Evolutionary conservation across 2,329 filamentous ascomycete genomes (phyloP).

Genomic region (Alternaria sp.): DNA sequence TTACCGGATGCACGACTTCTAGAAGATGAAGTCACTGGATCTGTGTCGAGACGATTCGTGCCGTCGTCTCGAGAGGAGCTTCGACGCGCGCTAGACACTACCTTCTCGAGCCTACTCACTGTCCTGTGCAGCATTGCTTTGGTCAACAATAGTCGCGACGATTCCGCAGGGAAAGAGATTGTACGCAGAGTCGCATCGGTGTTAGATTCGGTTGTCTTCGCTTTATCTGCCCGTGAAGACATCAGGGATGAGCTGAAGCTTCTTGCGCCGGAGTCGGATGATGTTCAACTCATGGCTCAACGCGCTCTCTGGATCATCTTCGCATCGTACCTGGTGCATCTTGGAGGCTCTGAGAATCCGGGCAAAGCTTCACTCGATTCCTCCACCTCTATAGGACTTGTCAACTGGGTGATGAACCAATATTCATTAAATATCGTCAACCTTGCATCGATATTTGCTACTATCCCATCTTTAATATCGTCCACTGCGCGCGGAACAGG

Average conservation of each 20-base stretch:
- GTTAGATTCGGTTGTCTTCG: slow-evolving; percentile 32
- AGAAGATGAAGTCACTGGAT: slow-evolving; percentile 24
- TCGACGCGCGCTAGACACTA: slow-evolving; percentile 43
- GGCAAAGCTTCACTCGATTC: slow-evolving; percentile 13
- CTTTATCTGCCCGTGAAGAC: slow-evolving; percentile 31
- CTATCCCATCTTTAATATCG: slow-evolving; percentile 39
- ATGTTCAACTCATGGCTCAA: slow-evolving; percentile 38
- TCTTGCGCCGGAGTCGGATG: slow-evolving; percentile 28
- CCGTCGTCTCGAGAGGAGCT: slow-evolving; percentile 35
- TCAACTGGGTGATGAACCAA: slow-evolving; percentile 31
- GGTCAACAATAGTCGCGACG: slow-evolving; percentile 27
- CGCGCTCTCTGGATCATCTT: slow-evolving; percentile 37
- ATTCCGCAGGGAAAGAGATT: slow-evolving; percentile 18
- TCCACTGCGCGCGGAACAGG: slow-evolving; percentile 44
- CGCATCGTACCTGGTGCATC: slow-evolving; percentile 31
- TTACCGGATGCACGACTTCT: slow-evolving; percentile 33
- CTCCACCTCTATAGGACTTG: slow-evolving; percentile 13
- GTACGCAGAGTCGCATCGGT: slow-evolving; percentile 28
- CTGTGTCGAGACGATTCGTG: slow-evolving; percentile 25
- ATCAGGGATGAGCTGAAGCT: slow-evolving; percentile 31
- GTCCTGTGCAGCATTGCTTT: slow-evolving; percentile 43
- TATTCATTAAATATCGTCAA: slow-evolving; percentile 33
- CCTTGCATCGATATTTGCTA: slow-evolving; percentile 27
- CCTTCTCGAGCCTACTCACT: slow-evolving; percentile 44
- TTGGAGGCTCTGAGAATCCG: slow-evolving; percentile 19